These are phyloP conservation scores for Tetrapyrgos nigripes DNA, from an alignment of 1,284 basidiomycete species.

Conservation along the genomic window DNA sequence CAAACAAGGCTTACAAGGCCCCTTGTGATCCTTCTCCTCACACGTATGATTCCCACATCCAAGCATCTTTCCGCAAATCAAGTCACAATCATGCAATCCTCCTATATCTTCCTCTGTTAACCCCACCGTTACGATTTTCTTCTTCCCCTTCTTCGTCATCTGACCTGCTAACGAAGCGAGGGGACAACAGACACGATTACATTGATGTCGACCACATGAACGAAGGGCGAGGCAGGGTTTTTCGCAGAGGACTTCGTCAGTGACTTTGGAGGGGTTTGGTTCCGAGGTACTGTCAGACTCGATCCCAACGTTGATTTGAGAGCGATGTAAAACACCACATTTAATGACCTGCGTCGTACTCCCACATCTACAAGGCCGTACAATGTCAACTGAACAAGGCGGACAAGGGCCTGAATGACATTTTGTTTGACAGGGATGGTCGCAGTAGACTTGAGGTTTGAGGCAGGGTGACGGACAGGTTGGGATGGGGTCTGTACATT, in stretches of 20 bases:
- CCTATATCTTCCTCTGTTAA: slow-evolving; percentile 42
- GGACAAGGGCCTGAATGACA: slow-evolving; percentile 77
- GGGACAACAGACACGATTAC: slow-evolving; percentile 85
- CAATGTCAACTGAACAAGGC: slow-evolving; percentile 72
- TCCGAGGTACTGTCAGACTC: too few relatives aligned
- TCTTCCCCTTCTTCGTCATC: slow-evolving; percentile 69
- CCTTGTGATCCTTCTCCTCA: slow-evolving; percentile 81
- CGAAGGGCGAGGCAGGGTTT: slow-evolving; percentile 77
- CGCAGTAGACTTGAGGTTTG: slow-evolving; percentile 67
- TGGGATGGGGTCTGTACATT: slow-evolving; percentile 80
- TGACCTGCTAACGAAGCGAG: slow-evolving; percentile 65
- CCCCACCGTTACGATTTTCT: slow-evolving; percentile 42
- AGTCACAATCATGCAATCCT: slow-evolving; percentile 80
- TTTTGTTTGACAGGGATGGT: slow-evolving; percentile 66
- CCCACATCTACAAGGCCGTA: slow-evolving; percentile 84
- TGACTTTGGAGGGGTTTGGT: too few relatives aligned
- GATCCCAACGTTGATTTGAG: slow-evolving; percentile 18
- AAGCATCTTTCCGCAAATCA: slow-evolving; percentile 77
- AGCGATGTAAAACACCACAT: slow-evolving; percentile 51
- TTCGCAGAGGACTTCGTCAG: slow-evolving; percentile 77
- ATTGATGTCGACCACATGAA: slow-evolving; percentile 84
- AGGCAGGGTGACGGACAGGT: slow-evolving; percentile 77
- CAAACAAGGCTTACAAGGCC: slow-evolving; percentile 81
- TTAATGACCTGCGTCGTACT: slow-evolving; percentile 58
- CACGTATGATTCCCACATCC: slow-evolving; percentile 81